Percentiles rank a stretch among this genome's conserved stretches.
These are phyloP conservation scores for Afroboletus lepidellus DNA, from an alignment of 1,284 basidiomycete genomes.

Conservation along the genomic window DNA sequence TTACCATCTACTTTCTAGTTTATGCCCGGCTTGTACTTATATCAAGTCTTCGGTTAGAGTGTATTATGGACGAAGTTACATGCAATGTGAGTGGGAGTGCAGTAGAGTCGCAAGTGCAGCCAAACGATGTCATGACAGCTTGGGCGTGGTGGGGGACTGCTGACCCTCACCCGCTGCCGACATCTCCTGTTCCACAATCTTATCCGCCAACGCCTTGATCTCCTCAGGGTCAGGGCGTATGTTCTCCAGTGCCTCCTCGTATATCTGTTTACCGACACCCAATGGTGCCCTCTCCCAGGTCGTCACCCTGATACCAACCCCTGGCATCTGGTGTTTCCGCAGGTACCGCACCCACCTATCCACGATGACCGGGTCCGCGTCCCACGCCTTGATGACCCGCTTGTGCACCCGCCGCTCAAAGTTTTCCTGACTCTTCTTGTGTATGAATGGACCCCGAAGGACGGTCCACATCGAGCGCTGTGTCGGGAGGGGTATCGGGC, in stretches of 20 bases:
- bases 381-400: conserved; percentile 87
- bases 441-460: conserved; percentile 81
- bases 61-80: conserved; percentile 13
- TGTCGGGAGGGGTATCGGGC: conserved; percentile 70
- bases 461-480: conserved; percentile 87
- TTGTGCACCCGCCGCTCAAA: conserved; percentile 87
- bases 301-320: conserved; percentile 84
- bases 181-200: conserved; percentile 33
- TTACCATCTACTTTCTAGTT: too few species aligned
- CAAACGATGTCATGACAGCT: conserved; percentile 2
- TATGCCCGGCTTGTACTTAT: neutral
- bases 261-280: conserved; percentile 55
- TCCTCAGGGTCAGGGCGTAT: conserved; percentile 32
- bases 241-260: conserved; percentile 38
- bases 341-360: conserved; percentile 85
- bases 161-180: conserved; percentile 8
- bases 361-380: conserved; percentile 79
- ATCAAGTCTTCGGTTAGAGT: neutral
- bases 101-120: neutral
- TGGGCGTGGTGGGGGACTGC: neutral
- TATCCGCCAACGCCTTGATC: conserved; percentile 38
- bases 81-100: neutral
- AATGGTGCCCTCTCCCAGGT: conserved; percentile 74
- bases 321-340: conserved; percentile 73
- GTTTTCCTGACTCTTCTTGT: conserved; percentile 97